Base-by-base conservation (phyloP, 2,329 filamentous ascomycete genomes). In the Cercospora sesami region DNA sequence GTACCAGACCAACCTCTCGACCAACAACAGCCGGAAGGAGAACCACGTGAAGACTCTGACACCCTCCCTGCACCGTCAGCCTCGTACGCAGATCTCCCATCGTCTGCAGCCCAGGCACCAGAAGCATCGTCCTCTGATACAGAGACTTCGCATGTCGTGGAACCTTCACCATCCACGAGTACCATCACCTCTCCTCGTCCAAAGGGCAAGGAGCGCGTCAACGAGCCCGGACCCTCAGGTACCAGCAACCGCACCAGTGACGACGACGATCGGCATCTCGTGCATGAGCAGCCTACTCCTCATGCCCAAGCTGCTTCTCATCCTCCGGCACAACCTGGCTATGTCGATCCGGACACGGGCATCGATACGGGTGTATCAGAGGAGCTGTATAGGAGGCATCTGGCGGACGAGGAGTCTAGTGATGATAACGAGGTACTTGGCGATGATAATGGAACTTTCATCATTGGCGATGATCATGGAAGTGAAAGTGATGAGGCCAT, bases 301-400 rank as follows among this genome's bases (percentile, higher is more conserved):
- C 26, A 8, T 45, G 21, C 60, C 7, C 42, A 45, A 53, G 42
- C 30, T 30, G 28, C 39, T 12, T 21, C 60, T 23, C 60, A 51
- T 12, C 39, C 39, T 23, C 28, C 60, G 10, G 60, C 26, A 12
- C 30, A 12, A 3, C 58, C 58, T 45, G 58, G 18, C 26, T 63
- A 63, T 14, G 30, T 63, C 16, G 60, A 63, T 30, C 60, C 60
- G 3, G 10, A 23, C 21, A 63, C 60, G 5, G 60, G 60, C 16
- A 63, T 63, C 14, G 60, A 63, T n/a, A 26, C 60, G 23, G 60
- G 60, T 5, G 26, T 48, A 7, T 28, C 42, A 12, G 30, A 51
- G 42, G 42, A 63, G 42, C n/a, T 14, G 6, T 55, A 45, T 21
- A 23, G 57, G 42, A 45, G 26, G 64, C 55, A 67, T 57, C 18